Evolutionary conservation across 192 early-diverging fungal species (phyloP), one percentile per base, ranked within the genome.

Genomic region (Linderina pennispora): DNA sequence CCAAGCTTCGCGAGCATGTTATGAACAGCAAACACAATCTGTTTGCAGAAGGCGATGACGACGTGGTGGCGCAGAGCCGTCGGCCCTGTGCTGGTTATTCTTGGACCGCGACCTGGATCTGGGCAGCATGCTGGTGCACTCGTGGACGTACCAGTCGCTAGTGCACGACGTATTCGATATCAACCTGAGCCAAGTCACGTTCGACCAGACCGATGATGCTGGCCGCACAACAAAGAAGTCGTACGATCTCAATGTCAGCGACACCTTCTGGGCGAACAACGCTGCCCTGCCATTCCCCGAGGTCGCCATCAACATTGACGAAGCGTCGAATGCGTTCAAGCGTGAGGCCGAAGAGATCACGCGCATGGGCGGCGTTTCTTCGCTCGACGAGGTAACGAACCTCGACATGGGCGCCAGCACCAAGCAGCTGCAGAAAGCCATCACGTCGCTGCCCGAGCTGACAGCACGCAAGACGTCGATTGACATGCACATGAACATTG

Each of bases 401-500:
- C 59, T 80, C 61, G 89, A 92, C 53, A 83, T 91, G 55, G 77
- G 81, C 11, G 77, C 83, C 32, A 93, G 84, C 51, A 89, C 93
- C 5, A 87, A 91, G 65, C 76, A 87, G 51, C 78, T 99, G 43
- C 87, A 91, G 62, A 78, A 84, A 0, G 94, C 94, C 4, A 91
- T 99, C 36, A 91, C 82, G 3, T 78, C 84, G n/a, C 67, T 99
- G 4, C 97, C 97, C 1, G 91, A 96, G 58, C 77, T 99, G 44
- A 96, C 94, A 15, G 91, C 91, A 13, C 77, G 92, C 38, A 97
- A 99, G 65, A 76, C 85, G 9, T 83, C 86, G 11, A 70, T 99
- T 19, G 97, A 99, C 59, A 95, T 94, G 89, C 97, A 99, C 58
- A 99, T 96, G 91, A 92, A 91, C 58, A 89, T 98, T 41, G 94